These are phyloP conservation scores for Fusarium scirpi DNA, from an alignment of 2,329 filamentous ascomycete genomes.

Conservation along the genomic window DNA sequence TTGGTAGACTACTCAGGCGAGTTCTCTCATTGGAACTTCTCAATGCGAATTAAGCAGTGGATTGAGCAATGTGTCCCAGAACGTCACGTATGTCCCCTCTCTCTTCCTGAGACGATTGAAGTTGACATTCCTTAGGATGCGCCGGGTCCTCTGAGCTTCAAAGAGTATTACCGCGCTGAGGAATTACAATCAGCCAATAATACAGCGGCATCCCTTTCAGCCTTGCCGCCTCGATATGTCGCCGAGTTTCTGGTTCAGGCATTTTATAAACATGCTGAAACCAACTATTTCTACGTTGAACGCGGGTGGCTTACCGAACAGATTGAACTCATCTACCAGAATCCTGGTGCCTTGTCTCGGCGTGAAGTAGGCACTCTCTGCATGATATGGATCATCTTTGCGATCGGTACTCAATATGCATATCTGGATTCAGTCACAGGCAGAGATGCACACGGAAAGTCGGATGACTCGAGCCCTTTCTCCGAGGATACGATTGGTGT, in stretches of 20 bases:
- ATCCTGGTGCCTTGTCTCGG: slow-evolving; percentile 53
- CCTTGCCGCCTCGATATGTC: slow-evolving; percentile 60
- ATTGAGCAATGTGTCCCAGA: slow-evolving; percentile 57
- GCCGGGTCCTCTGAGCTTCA: slow-evolving; percentile 49
- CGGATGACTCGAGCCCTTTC: slow-evolving; percentile 45
- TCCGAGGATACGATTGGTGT: slow-evolving; percentile 67
- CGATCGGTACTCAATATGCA: slow-evolving; percentile 64
- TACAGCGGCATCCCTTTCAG: slow-evolving; percentile 54
- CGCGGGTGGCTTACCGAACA: slow-evolving; percentile 56
- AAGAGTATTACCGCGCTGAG: slow-evolving; percentile 60
- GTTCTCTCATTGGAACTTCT: slow-evolving; percentile 66
- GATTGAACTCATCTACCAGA: slow-evolving; percentile 57
- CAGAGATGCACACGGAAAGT: slow-evolving; percentile 37
- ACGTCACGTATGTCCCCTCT: slow-evolving; percentile 46
- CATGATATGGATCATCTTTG: slow-evolving; percentile 61
- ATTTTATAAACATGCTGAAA: slow-evolving; percentile 62
- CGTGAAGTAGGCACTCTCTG: slow-evolving; percentile 58
- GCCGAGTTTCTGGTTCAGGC: slow-evolving; percentile 60
- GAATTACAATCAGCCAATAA: slow-evolving; percentile 58
- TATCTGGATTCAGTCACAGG: slow-evolving; percentile 56
- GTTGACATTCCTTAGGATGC: slow-evolving; percentile 39
- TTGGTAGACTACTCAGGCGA: slow-evolving; percentile 62
- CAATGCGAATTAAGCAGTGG: slow-evolving; percentile 63
- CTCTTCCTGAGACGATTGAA: not conserved
- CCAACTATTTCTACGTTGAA: slow-evolving; percentile 63